Percentiles rank a stretch among this genome's conserved stretches.
Evolutionary conservation across 2,329 filamentous ascomycete species (phyloP).

Genomic region (Aschersonia sp.): DNA sequence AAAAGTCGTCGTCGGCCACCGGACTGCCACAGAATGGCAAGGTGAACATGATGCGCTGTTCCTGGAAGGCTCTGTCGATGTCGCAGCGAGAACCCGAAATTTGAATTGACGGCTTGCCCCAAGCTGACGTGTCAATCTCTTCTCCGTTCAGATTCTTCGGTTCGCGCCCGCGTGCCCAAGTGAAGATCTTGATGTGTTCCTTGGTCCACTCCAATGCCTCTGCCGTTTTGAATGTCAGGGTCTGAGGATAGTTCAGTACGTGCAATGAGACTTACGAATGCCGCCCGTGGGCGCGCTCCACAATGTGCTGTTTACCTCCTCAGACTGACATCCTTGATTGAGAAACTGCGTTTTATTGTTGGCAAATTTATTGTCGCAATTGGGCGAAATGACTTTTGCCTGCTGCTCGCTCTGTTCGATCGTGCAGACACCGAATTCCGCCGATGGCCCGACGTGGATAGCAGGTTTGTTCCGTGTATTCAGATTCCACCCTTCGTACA

Average conservation of each 20-base stretch:
- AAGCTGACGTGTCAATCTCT: neutral
- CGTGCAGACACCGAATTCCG: neutral
- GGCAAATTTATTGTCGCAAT: conserved; percentile 2
- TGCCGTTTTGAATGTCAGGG: neutral
- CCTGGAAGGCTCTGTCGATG: neutral
- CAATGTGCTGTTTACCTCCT: neutral
- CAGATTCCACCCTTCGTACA: conserved; percentile 50
- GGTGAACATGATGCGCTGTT: conserved; percentile 1
- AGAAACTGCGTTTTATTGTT: neutral
- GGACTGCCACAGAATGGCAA: conserved; percentile 1
- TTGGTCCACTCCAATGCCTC: conserved; percentile 23
- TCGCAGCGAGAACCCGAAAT: neutral
- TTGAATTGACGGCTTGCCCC: conserved; percentile 1
- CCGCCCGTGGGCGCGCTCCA: conserved; percentile 1
- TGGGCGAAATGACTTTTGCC: neutral
- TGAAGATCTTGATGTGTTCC: conserved; percentile 21
- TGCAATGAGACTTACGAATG: neutral
- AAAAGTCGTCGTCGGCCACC: neutral
- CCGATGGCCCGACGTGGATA: conserved; percentile 22
- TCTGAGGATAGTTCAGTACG: neutral
- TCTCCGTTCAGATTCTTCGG: conserved; percentile 13
- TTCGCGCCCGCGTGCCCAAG: conserved; percentile 13
- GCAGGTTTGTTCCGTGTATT: conserved; percentile 37
- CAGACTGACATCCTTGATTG: conserved; percentile 1
- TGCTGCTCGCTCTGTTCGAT: neutral